Conservation (phyloP, 345 rosid species). For the Moricandia moricandioides region DNA sequence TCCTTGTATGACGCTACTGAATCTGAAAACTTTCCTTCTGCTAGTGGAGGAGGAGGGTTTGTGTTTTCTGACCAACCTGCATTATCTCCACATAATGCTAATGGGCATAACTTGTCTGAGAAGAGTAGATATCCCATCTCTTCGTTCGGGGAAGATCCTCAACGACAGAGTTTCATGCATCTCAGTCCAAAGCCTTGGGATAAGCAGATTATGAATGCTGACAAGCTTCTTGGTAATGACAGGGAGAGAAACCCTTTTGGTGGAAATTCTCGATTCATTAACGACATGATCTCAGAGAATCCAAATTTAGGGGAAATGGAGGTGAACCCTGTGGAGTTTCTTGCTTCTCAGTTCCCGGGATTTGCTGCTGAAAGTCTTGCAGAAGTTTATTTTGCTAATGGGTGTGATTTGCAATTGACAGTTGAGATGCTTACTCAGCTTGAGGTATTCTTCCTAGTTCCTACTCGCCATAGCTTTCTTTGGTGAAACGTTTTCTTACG, state of each 20-base stretch:
- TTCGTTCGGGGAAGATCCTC: slow-evolving; percentile 63
- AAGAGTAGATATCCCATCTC: slow-evolving; percentile 57
- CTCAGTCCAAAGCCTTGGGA: slow-evolving; percentile 71
- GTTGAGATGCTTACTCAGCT: slow-evolving; percentile 98
- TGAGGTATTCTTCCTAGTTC: slow-evolving; percentile 58
- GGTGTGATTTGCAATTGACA: slow-evolving; percentile 83
- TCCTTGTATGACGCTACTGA: slow-evolving; percentile 63
- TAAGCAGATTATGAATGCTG: slow-evolving; percentile 57
- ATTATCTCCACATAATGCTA: slow-evolving; percentile 47
- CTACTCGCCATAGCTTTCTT: background rate
- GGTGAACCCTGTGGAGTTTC: slow-evolving; percentile 70
- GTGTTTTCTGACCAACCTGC: slow-evolving; percentile 50
- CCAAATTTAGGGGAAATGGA: slow-evolving; percentile 54
- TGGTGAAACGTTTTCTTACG: too few species aligned
- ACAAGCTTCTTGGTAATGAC: slow-evolving; percentile 56
- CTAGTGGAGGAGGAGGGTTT: slow-evolving; percentile 48
- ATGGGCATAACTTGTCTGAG: slow-evolving; percentile 55
- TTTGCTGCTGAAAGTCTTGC: slow-evolving; percentile 94
- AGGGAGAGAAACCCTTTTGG: slow-evolving; percentile 52
- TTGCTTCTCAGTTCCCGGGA: slow-evolving; percentile 90
- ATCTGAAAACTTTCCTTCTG: slow-evolving; percentile 49
- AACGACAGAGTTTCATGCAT: slow-evolving; percentile 45
- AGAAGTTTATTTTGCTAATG: slow-evolving; percentile 89
- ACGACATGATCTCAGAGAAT: slow-evolving; percentile 58
- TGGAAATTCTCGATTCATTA: slow-evolving; percentile 51